Conservation (phyloP, 768 basidiomycete genomes). For the Favolaschia claudopus region DNA sequence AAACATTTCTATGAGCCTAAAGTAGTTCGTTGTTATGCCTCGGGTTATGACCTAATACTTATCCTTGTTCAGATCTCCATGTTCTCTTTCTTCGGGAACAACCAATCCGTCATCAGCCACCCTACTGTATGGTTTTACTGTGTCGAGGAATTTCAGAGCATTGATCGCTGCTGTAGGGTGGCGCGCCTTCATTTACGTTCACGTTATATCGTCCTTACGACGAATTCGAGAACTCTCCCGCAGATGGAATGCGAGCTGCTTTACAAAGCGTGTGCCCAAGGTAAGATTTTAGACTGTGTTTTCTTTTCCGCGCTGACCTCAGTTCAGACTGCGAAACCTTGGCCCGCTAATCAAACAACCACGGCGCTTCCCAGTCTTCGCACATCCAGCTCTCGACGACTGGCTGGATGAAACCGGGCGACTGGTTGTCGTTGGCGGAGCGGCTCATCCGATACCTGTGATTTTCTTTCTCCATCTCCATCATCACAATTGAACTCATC, state of each 20-base stretch:
- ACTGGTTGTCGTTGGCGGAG: slow-evolving; percentile 60
- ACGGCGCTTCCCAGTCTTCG: slow-evolving; percentile 45
- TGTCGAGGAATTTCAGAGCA: no score
- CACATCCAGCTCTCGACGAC: slow-evolving; percentile 51
- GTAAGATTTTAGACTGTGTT: slow-evolving; percentile 41
- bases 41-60: not conserved
- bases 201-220: slow-evolving; percentile 40
- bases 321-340: slow-evolving; percentile 46
- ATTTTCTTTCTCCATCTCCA: slow-evolving; percentile 25
- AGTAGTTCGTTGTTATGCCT: slow-evolving; percentile 27
- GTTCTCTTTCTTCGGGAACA: slow-evolving; percentile 47
- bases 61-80: slow-evolving; percentile 35
- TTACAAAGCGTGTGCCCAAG: slow-evolving; percentile 44
- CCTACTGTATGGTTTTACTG: slow-evolving; percentile 36
- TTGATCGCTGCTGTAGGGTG: slow-evolving; percentile 42
- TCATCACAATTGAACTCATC: not conserved
- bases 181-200: slow-evolving; percentile 39
- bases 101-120: slow-evolving; percentile 35
- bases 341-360: slow-evolving; percentile 42
- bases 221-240: slow-evolving; percentile 38
- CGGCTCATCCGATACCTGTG: slow-evolving; percentile 64
- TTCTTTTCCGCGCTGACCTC: not conserved
- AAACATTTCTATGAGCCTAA: slow-evolving; percentile 36
- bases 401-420: slow-evolving; percentile 58
- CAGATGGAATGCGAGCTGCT: slow-evolving; percentile 37